These are phyloP conservation scores for Gossypium aridum DNA, from an alignment of 441 rosid genomes.

Conservation along the genomic window DNA sequence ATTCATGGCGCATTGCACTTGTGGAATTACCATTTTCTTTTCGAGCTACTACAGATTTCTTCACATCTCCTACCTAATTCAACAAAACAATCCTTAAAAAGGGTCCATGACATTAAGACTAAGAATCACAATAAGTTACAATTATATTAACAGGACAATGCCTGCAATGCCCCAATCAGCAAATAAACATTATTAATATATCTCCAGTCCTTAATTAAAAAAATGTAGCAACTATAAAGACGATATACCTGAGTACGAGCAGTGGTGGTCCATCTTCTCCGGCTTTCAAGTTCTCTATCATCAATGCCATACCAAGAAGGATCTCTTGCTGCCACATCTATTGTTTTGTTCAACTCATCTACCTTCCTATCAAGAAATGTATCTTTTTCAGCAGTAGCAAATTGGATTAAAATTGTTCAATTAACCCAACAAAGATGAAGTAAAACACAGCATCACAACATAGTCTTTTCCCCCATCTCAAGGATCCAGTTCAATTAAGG, in stretches of 20 bases:
- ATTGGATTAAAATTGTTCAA: conserved; percentile 15
- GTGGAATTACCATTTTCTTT: conserved; percentile 43
- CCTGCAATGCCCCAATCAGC: background rate
- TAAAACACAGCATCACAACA: background rate
- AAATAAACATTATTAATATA: background rate
- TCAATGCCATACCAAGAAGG: conserved; percentile 88
- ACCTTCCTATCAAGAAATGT: conserved; percentile 79
- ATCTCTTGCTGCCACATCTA: conserved; percentile 84
- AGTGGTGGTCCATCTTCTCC: conserved; percentile 88
- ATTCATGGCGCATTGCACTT: conserved; percentile 70
- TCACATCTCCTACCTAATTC: conserved; percentile 63
- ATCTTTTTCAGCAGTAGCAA: conserved; percentile 36
- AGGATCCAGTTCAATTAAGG: background rate
- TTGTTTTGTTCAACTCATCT: conserved; percentile 89
- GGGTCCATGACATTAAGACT: conserved; percentile 2
- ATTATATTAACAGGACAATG: background rate
- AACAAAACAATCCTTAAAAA: conserved; percentile 18
- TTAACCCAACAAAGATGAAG: background rate
- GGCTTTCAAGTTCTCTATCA: conserved; percentile 72
- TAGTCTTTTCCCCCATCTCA: background rate
- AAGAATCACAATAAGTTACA: background rate
- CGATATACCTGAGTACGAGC: conserved; percentile 70
- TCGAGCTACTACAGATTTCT: conserved; percentile 62
- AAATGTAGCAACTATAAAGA: background rate
- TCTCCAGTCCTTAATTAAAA: background rate